Evolutionary conservation across 805 yeast species (phyloP), one percentile per base, ranked within the genome.

Genomic region (Pichia kluyveri): DNA sequence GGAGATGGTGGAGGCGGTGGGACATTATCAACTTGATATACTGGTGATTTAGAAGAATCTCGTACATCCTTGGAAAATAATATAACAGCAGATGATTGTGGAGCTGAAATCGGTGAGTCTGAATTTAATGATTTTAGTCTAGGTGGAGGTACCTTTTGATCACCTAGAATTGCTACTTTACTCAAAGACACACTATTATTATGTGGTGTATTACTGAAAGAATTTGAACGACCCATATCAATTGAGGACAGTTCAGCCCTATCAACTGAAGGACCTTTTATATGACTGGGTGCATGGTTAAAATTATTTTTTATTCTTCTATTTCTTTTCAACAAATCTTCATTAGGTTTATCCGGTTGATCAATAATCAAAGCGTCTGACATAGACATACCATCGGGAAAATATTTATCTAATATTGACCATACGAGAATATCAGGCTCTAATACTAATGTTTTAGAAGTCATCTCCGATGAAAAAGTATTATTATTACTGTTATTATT

Each of bases 301-400:
- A 10, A 34, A 4, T 9, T 14, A 6, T 34, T 31, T 30, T 28
- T 23, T 1, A 10, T 17, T 6, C 4, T 32, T 17, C 11, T 2
- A 15, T 47, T 54, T 37, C 23, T 31, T 44, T 37, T 56, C 52
- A 28, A 38, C 31, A 27, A 50, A 40, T 27, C 53, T 41, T 27
- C 53, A 50, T 14, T 77, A 73, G 41, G 18, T 23, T 23, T 38
- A 7, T 14, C 26, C 4, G 15, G 5, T 1, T 30, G 62, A n/a
- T 76, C 85, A 14, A 84, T 71, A 2, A 83, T 60, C 31, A 85
- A 69, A 0, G 91, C 83, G 44, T 83, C 87, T 17, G 68, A 65
- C 72, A 82, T 75, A 2, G 61, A 54, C 89, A 83, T 85, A 0
- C 88, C 87, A n/a, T 68, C 60, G 0, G 89, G 86, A 58, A 67